Evolutionary conservation across 495 filamentous ascomycete genomes (phyloP), one percentile per base, ranked within the genome.

Genomic region (Aspergillus coremiiformis): DNA sequence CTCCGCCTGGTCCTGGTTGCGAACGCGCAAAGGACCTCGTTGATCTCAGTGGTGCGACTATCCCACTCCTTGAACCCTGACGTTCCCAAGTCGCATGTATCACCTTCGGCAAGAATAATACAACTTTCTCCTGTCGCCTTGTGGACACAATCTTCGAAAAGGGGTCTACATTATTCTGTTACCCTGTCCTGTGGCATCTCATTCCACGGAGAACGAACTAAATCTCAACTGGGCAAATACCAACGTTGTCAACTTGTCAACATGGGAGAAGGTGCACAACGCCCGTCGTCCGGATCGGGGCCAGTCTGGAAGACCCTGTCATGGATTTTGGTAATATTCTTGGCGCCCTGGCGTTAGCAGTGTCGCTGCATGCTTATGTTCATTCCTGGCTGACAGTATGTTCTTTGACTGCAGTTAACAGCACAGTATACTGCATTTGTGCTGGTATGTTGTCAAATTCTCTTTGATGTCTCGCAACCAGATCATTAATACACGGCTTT

Each of bases 261-360:
- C 10, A 74, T 75, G 72, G 65, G 65, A 51, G 70, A 72, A 50
- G 64, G 53, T 55, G 48, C 62, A 44, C 61, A 64, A 60, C 67
- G 63, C 39, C 64, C 62, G 58, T 59, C 65, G 4, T 70, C 67
- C 42, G 66, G 70, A 60, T 61, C 86, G 63, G 87, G 85, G 49
- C 59, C 88, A 58, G 78, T 84, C 23, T 78, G 89, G 78, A 93
- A 88, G 73, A 81, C 84, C 65, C 68, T 86, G 21, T 90, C 89
- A 35, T 78, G 95, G 56, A 73, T 89, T 59, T 82, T 87, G 61
- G 91, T 94, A 79, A 53, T 79, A 17, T 24, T 19, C 19, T 37
- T 46, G 9, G 15, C 10, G n/a, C 11, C 42, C 30, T 24, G 10
- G 21, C 14, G 27, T 37, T 4, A 52, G 19, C n/a, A 17, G 17